phyloP scores from a whole-genome alignment of 2,329 filamentous ascomycete species.

The Alternaria sp. region DNA sequence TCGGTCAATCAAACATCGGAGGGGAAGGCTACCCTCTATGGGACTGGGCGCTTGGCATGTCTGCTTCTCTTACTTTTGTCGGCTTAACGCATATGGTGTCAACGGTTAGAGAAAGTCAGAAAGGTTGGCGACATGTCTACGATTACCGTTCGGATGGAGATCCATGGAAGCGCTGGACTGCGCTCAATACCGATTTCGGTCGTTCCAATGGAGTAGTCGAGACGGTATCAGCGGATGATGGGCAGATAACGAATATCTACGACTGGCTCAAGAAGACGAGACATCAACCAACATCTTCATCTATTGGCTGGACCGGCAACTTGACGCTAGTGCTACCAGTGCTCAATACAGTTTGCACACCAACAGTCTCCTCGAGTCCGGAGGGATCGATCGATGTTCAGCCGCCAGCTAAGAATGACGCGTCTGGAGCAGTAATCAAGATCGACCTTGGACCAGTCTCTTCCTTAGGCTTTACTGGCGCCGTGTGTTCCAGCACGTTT shows the following conservation, averaged over 20 bases:
- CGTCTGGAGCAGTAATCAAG: background rate
- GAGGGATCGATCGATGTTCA: background rate
- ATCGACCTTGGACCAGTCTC: slow-evolving; percentile 1
- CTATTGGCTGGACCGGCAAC: slow-evolving; percentile 10
- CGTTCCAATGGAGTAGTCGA: background rate
- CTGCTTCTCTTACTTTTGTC: slow-evolving; percentile 5
- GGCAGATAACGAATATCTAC: slow-evolving; percentile 3
- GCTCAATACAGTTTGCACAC: slow-evolving; percentile 7
- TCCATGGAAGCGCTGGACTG: slow-evolving; percentile 4
- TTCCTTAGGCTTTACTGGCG: background rate
- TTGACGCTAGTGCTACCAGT: slow-evolving; percentile 1
- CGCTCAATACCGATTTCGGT: slow-evolving; percentile 8
- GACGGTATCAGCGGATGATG: slow-evolving; percentile 1
- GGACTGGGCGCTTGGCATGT: slow-evolving; percentile 6
- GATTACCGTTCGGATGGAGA: background rate
- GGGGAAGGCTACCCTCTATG: background rate
- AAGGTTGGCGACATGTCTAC: background rate
- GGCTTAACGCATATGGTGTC: slow-evolving; percentile 1
- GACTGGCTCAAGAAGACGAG: background rate
- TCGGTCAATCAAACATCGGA: slow-evolving; percentile 1
- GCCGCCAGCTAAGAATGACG: background rate
- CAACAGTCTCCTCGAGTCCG: background rate
- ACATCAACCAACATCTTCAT: slow-evolving; percentile 2
- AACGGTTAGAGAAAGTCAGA: background rate
- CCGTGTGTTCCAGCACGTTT: slow-evolving; percentile 1